Evolutionary conservation across 768 basidiomycete species (phyloP).

Genomic region (Suillus decipiens): DNA sequence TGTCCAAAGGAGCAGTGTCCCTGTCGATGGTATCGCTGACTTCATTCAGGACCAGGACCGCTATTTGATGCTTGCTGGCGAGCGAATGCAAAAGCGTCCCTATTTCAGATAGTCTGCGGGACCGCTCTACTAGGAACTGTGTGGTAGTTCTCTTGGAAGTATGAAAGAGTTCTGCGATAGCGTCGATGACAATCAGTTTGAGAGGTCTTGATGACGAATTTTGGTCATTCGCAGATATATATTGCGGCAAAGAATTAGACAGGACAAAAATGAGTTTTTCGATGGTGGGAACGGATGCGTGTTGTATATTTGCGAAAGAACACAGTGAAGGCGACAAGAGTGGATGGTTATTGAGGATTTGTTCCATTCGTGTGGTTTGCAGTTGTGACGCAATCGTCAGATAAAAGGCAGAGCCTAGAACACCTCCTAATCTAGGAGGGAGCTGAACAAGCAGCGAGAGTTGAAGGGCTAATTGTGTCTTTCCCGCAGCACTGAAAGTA

Average conservation of each 20-base stretch:
- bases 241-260: constrained; percentile 51
- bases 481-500: constrained; percentile 79
- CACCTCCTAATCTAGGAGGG: constrained; percentile 53
- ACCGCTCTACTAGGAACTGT: constrained; percentile 67
- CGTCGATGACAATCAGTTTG: constrained; percentile 83
- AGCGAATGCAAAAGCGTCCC: constrained; percentile 71
- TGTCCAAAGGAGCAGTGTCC: constrained; percentile 15
- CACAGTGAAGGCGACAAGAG: constrained; percentile 45
- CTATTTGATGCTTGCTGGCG: constrained; percentile 62
- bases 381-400: constrained; percentile 73
- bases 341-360: constrained; percentile 59
- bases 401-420: constrained; percentile 73
- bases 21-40: constrained; percentile 76
- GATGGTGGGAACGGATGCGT: constrained; percentile 56
- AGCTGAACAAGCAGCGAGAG: constrained; percentile 79
- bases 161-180: constrained; percentile 84
- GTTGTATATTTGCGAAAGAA: constrained; percentile 60
- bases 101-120: constrained; percentile 66
- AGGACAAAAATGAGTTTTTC: constrained; percentile 58
- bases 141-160: constrained; percentile 58
- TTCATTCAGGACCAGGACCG: constrained; percentile 87
- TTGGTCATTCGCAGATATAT: constrained; percentile 41
- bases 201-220: constrained; percentile 52
- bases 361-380: constrained; percentile 65
- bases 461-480: constrained; percentile 90